Evolutionary conservation across 345 rosid species (phyloP).

Genomic region (Corchorus capsularis): DNA sequence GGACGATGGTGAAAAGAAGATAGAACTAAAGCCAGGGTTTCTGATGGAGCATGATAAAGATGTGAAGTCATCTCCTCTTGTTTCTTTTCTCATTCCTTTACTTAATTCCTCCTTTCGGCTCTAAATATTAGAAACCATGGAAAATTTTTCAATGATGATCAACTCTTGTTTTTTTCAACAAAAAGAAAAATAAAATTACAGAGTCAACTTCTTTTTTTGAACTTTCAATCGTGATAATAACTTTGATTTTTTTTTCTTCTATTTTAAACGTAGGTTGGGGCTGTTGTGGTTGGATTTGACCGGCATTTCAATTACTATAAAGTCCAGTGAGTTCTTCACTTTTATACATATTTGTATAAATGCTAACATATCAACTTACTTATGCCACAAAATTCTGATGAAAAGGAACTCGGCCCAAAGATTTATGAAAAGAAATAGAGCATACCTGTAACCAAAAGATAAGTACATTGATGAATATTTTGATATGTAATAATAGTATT

Average conservation of each 20-base stretch:
- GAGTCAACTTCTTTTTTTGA: not conserved
- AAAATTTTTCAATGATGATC: not conserved
- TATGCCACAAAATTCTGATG: not conserved
- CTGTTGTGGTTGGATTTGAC: conserved; percentile 94
- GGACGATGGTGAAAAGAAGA: conserved; percentile 80
- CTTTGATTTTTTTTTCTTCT: conserved; percentile 21
- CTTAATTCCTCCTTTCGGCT: not conserved
- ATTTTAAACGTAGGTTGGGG: conserved; percentile 73
- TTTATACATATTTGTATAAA: not conserved
- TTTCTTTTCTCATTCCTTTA: not conserved
- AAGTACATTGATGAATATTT: not conserved
- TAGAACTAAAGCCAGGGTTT: conserved; percentile 77
- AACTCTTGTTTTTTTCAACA: too few relatives aligned
- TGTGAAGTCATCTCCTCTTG: conserved; percentile 45
- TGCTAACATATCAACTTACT: not conserved
- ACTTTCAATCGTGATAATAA: not conserved
- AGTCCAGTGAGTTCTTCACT: conserved; percentile 62
- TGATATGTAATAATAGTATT: not conserved
- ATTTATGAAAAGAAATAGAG: not conserved
- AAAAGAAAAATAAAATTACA: too few relatives aligned
- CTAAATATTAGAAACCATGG: not conserved
- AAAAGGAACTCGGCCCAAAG: not conserved
- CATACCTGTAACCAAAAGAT: not conserved
- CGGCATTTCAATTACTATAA: conserved; percentile 91
- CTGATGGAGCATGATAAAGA: conserved; percentile 83